Evolutionary conservation across 768 basidiomycete species (phyloP).

Genomic region (Serendipita sp.): DNA sequence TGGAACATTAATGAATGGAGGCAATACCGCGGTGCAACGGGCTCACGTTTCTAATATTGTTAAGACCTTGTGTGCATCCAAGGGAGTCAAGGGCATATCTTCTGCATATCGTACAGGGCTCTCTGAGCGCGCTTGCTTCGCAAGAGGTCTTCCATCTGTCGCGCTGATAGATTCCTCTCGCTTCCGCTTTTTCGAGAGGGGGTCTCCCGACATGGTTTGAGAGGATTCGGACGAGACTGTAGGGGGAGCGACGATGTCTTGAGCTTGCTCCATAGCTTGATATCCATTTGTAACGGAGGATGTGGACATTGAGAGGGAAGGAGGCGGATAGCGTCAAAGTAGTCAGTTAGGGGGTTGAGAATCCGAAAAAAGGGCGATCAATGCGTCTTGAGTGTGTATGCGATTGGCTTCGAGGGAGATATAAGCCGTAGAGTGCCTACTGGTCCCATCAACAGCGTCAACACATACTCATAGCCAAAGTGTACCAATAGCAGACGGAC

Average conservation of each 20-base stretch:
- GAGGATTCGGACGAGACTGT: neutral
- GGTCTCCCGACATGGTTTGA: neutral
- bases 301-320: neutral
- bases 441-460: neutral
- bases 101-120: slow-evolving; percentile 24
- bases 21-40: neutral
- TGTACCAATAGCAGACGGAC: too few relatives aligned
- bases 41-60: slow-evolving; percentile 41
- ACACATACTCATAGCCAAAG: neutral
- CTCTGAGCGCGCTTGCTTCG: slow-evolving; percentile 35
- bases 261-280: neutral
- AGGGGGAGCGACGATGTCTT: neutral
- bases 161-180: slow-evolving; percentile 28
- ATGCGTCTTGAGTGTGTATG: neutral
- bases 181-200: slow-evolving; percentile 48
- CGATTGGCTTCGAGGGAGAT: neutral
- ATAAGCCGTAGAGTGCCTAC: neutral
- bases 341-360: slow-evolving; percentile 1
- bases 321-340: neutral
- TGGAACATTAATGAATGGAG: slow-evolving; percentile 5
- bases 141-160: slow-evolving; percentile 30
- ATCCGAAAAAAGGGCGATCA: neutral
- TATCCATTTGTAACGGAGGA: neutral
- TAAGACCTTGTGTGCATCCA: slow-evolving; percentile 38
- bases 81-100: slow-evolving; percentile 29